Evolutionary conservation across 164 flowering plant genomes (phyloP).

Genomic region (Tetrastigma voinierianum): DNA sequence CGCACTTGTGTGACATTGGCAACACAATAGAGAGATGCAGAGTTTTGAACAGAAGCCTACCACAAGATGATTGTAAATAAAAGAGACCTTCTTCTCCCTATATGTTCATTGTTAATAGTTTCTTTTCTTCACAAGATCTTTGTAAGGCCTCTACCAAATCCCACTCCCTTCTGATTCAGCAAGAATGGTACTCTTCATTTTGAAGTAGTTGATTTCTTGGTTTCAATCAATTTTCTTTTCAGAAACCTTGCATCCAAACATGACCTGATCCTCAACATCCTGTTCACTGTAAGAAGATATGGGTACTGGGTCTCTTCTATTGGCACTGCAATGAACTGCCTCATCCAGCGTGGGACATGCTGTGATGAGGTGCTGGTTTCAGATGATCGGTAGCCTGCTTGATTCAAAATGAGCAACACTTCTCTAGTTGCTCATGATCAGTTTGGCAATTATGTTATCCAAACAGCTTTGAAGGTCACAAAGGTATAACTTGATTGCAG

Average conservation of each 20-base stretch:
- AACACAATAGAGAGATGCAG: background rate
- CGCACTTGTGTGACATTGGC: background rate
- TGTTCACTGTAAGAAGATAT: background rate
- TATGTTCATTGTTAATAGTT: background rate
- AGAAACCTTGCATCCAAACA: constrained; percentile 12
- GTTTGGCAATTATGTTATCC: constrained; percentile 19
- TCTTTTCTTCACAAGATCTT: constrained; percentile 1
- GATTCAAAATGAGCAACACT: background rate
- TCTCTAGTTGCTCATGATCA: constrained; percentile 1
- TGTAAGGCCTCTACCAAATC: background rate
- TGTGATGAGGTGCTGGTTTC: constrained; percentile 2
- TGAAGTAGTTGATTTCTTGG: background rate
- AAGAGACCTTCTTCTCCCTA: background rate
- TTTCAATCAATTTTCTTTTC: background rate
- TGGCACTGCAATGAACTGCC: background rate
- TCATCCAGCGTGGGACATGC: constrained; percentile 6
- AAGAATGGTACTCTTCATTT: background rate
- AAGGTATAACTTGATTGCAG: no score
- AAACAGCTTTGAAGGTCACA: constrained; percentile 12
- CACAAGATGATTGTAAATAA: no score
- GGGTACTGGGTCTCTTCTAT: background rate
- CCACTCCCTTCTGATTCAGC: background rate
- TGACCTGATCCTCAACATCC: constrained; percentile 1
- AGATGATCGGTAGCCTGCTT: constrained; percentile 1
- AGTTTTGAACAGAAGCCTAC: background rate